Conservation (phyloP, 2,329 filamentous ascomycete genomes). For the Aspergillus ochraceoroseus region DNA sequence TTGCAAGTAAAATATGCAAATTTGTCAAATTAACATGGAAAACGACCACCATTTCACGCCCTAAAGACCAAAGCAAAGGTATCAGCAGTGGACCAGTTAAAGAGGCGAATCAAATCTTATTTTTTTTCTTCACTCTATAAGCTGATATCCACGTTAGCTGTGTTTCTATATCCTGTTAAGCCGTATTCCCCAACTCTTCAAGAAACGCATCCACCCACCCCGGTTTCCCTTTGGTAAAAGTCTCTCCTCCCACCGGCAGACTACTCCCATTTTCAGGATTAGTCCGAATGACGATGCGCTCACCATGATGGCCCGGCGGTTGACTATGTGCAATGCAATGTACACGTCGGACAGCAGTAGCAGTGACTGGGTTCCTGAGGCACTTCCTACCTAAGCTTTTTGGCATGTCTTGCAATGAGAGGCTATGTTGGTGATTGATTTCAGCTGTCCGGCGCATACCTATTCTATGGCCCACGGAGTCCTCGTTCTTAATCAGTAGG, state of each 20-base stretch:
- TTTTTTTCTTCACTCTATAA: no score
- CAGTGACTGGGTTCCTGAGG: constrained; percentile 24
- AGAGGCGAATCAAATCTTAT: no score
- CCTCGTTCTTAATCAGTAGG: neutral
- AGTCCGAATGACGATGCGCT: constrained; percentile 39
- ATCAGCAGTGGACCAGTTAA: no score
- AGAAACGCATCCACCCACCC: constrained; percentile 27
- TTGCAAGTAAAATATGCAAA: no score
- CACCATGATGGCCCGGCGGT: constrained; percentile 39
- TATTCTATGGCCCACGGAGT: constrained; percentile 4
- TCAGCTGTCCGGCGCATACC: constrained; percentile 13
- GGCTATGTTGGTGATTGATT: constrained; percentile 5
- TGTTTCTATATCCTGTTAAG: no score
- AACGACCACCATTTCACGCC: no score
- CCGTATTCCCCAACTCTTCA: neutral
- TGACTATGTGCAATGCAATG: constrained; percentile 41
- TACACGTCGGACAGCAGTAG: constrained; percentile 38
- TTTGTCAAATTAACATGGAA: no score
- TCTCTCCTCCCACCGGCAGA: constrained; percentile 36
- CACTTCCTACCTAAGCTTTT: constrained; percentile 7
- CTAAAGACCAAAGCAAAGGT: no score
- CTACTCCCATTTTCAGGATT: constrained; percentile 35
- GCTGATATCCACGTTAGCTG: no score
- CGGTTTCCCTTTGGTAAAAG: constrained; percentile 37
- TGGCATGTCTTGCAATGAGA: constrained; percentile 11